Evolutionary conservation across 352 stramenopile species (phyloP).

Genomic region (Stephanocyclus meneghinianus): DNA sequence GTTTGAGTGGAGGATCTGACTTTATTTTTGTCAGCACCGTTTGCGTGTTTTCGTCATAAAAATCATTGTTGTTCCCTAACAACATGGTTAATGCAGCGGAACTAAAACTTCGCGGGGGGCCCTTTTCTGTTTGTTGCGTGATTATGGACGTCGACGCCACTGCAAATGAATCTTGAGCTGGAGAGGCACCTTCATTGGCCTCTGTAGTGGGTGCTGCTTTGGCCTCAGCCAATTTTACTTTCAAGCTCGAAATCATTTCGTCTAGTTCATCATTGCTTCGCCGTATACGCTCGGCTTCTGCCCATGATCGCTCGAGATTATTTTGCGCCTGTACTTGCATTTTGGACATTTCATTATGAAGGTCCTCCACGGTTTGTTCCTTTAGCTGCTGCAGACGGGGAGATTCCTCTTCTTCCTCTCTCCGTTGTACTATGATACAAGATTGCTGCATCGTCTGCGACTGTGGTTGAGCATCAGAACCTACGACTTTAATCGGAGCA

Average conservation of each 20-base stretch:
- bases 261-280: conserved; percentile 24
- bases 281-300: conserved; percentile 21
- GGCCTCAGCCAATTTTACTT: conserved; percentile 6
- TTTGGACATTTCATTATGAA: conserved; percentile 24
- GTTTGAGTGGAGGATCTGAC: not conserved
- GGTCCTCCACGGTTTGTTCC: conserved; percentile 17
- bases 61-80: not conserved
- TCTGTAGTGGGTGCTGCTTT: not conserved
- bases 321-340: conserved; percentile 32
- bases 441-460: not conserved
- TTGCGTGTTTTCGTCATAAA: not conserved
- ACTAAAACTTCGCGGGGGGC: not conserved
- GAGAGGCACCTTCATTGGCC: not conserved
- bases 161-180: not conserved
- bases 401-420: conserved; percentile 26
- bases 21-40: not conserved
- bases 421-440: not conserved
- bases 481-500: no score
- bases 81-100: not conserved
- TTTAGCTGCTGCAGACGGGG: conserved; percentile 25
- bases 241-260: conserved; percentile 14
- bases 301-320: conserved; percentile 41
- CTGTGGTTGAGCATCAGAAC: not conserved
- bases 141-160: not conserved
- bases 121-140: not conserved